These are phyloP conservation scores for Epichloe glyceriae DNA, from an alignment of 2,329 filamentous ascomycete species.

Conservation along the genomic window DNA sequence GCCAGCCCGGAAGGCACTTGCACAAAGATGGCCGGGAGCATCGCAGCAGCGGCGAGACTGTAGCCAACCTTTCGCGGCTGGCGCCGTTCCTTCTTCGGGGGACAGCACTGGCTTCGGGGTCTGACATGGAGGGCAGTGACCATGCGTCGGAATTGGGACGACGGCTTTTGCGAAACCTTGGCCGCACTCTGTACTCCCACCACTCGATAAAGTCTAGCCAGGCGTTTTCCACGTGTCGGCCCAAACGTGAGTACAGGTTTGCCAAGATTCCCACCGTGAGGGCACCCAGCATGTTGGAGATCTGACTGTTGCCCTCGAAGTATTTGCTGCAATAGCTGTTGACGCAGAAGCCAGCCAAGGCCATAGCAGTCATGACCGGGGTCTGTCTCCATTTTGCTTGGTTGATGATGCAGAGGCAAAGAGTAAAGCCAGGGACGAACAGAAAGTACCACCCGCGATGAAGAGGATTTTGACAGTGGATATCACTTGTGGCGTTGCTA, in stretches of 20 bases:
- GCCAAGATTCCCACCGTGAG: slow-evolving; percentile 65
- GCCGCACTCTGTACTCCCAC: slow-evolving; percentile 35
- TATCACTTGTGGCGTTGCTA: slow-evolving; percentile 32
- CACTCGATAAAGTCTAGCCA: slow-evolving; percentile 33
- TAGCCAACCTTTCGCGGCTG: slow-evolving; percentile 45
- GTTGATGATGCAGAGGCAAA: slow-evolving; percentile 67
- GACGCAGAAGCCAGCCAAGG: slow-evolving; percentile 59
- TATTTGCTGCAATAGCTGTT: slow-evolving; percentile 58
- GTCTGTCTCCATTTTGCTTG: slow-evolving; percentile 70
- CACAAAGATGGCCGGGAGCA: slow-evolving; percentile 76
- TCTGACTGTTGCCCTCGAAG: slow-evolving; percentile 57
- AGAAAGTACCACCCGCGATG: slow-evolving; percentile 42
- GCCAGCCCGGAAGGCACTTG: slow-evolving; percentile 52
- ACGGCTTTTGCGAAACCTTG: slow-evolving; percentile 20
- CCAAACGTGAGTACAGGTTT: slow-evolving; percentile 64
- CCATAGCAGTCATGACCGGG: slow-evolving; percentile 63
- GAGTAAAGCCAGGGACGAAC: slow-evolving; percentile 62
- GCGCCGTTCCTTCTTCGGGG: slow-evolving; percentile 13
- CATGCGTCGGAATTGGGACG: slow-evolving; percentile 17
- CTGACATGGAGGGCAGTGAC: slow-evolving; percentile 18
- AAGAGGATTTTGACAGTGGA: slow-evolving; percentile 32
- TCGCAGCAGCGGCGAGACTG: slow-evolving; percentile 69
- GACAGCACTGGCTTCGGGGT: slow-evolving; percentile 20
- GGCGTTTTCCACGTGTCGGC: slow-evolving; percentile 42
- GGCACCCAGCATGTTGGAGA: slow-evolving; percentile 66